These are phyloP conservation scores for Nepenthes gracilis DNA, from an alignment of 148 eudicot genomes.

Conservation along the genomic window DNA sequence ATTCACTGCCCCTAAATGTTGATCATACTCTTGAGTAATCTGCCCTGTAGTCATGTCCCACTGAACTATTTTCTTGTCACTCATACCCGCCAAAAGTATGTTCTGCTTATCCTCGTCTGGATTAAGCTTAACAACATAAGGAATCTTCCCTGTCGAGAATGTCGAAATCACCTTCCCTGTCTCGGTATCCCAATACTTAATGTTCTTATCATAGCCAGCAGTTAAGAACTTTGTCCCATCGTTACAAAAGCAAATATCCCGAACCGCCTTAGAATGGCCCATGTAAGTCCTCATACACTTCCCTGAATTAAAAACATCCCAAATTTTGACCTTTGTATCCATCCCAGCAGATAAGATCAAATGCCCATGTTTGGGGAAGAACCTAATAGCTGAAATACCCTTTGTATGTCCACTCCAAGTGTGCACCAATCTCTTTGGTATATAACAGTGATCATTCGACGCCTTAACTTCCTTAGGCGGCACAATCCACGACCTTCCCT, in stretches of 20 bases:
- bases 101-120: slow-evolving; percentile 98
- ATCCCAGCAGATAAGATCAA: slow-evolving; percentile 81
- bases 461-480: slow-evolving; percentile 81
- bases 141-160: slow-evolving; percentile 83
- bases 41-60: slow-evolving; percentile 89
- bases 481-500: slow-evolving; percentile 89
- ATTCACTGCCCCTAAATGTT: slow-evolving; percentile 93
- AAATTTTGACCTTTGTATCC: slow-evolving; percentile 87
- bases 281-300: slow-evolving; percentile 97
- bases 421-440: slow-evolving; percentile 81
- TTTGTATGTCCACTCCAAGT: slow-evolving; percentile 97
- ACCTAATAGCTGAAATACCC: slow-evolving; percentile 85
- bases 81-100: slow-evolving; percentile 88
- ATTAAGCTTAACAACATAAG: slow-evolving; percentile 90
- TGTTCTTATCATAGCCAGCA: slow-evolving; percentile 92
- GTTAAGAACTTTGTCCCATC: slow-evolving; percentile 86
- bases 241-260: slow-evolving; percentile 82
- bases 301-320: slow-evolving; percentile 89
- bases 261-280: slow-evolving; percentile 83
- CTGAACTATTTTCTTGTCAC: slow-evolving; percentile 96
- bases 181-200: slow-evolving; percentile 96
- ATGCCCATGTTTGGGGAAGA: slow-evolving; percentile 83
- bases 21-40: slow-evolving; percentile 97
- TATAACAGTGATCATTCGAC: slow-evolving; percentile 72
- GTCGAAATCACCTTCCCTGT: slow-evolving; percentile 89